Percentiles rank a stretch among this genome's conserved stretches.
Evolutionary conservation across 208 protist genomes (phyloP).

Genomic region (Crithidia mellificae): DNA sequence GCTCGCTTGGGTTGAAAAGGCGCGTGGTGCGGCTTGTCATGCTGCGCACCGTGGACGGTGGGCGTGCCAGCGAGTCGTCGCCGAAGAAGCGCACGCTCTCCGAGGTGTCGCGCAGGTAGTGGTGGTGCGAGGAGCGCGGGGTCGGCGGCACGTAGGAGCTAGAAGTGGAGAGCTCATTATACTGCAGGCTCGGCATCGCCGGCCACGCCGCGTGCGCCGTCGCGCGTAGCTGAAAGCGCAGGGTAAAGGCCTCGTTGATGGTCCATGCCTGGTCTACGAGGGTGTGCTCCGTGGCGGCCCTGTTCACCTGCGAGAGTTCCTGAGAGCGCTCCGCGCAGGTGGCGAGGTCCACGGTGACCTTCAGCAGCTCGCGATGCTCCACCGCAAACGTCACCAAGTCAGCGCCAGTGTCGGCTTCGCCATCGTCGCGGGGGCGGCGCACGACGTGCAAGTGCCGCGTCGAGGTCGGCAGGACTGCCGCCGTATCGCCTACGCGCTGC

Average conservation of each 20-base stretch:
- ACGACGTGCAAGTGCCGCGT: neutral
- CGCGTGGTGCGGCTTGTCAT: conserved; percentile 1
- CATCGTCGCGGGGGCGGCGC: neutral
- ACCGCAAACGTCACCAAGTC: conserved; percentile 22
- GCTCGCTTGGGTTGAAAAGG: conserved; percentile 18
- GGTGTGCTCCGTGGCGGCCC: neutral
- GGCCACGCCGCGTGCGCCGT: conserved; percentile 18
- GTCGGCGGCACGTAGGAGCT: neutral
- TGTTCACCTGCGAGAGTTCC: neutral
- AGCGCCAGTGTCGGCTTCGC: conserved; percentile 5
- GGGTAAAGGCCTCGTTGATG: conserved; percentile 13
- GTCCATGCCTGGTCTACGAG: conserved; percentile 23
- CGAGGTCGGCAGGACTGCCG: neutral
- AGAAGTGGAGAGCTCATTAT: conserved; percentile 1
- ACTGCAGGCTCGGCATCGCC: neutral
- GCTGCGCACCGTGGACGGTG: conserved; percentile 13
- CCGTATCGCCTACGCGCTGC: neutral
- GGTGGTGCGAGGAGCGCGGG: conserved; percentile 5
- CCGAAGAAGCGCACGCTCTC: conserved; percentile 1
- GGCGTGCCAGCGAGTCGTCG: conserved; percentile 8
- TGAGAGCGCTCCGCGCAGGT: neutral
- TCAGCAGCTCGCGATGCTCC: conserved; percentile 10
- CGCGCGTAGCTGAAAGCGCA: conserved; percentile 12
- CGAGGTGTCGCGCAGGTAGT: neutral
- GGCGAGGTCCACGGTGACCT: conserved; percentile 16